These are phyloP conservation scores for Myriosclerotinia duriaeana DNA, from an alignment of 2,329 filamentous ascomycete genomes.

Conservation along the genomic window DNA sequence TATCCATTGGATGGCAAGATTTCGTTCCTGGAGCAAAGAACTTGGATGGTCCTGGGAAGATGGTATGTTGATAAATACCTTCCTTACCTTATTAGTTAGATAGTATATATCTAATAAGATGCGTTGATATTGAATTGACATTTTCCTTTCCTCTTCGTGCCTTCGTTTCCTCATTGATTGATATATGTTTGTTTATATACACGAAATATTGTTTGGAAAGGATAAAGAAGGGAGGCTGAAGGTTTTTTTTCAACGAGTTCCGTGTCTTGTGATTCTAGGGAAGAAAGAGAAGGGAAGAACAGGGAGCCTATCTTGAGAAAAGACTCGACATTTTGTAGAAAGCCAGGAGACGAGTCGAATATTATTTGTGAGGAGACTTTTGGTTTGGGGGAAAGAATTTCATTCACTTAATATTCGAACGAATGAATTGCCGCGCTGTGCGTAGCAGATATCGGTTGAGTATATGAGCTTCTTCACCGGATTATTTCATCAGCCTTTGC, in stretches of 20 bases:
- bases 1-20: not conserved
- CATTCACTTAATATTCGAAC: not conserved
- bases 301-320: not conserved
- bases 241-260: not conserved
- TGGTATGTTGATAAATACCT: not conserved
- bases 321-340: slow-evolving; percentile 20
- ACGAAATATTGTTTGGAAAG: not conserved
- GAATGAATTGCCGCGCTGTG: slow-evolving; percentile 17
- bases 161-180: not conserved
- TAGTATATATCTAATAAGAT: slow-evolving; percentile 6
- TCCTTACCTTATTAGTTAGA: too few relatives aligned
- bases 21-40: slow-evolving; percentile 11
- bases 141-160: not conserved
- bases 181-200: not conserved
- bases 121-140: slow-evolving; percentile 1
- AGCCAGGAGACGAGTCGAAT: slow-evolving; percentile 18
- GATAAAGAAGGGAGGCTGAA: not conserved
- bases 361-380: not conserved
- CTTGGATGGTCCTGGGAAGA: slow-evolving; percentile 3
- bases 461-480: slow-evolving; percentile 16
- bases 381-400: not conserved
- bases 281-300: not conserved
- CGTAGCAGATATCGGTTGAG: slow-evolving; percentile 13
- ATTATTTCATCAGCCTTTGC: slow-evolving; percentile 15
- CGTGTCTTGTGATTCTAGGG: not conserved